A percentile compares a stretch with the other conserved stretches of the same genome.
Conservation (phyloP, 345 rosid species). For the Salix koriyanagi region DNA sequence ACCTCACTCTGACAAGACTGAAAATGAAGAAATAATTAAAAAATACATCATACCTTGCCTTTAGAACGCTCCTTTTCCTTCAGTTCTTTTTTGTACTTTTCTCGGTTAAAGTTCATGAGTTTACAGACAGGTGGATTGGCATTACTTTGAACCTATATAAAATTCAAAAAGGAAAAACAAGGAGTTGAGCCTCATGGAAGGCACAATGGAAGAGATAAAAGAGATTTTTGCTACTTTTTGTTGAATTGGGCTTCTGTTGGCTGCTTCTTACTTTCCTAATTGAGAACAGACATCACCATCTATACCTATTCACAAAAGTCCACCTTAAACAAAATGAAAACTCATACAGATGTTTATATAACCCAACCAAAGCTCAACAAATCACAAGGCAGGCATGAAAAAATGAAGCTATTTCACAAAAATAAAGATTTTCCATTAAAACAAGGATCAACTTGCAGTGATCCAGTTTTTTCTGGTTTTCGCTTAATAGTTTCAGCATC, state of each 20-base stretch:
- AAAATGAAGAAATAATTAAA: conserved; percentile 6
- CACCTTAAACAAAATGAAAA: neutral
- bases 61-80: conserved; percentile 53
- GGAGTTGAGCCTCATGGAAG: neutral
- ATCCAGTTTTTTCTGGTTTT: too few relatives aligned
- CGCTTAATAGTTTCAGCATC: neutral
- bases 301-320: neutral
- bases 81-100: conserved; percentile 28
- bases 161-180: neutral
- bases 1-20: neutral
- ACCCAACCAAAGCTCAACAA: neutral
- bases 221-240: too few relatives aligned
- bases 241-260: neutral
- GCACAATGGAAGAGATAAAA: neutral
- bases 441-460: neutral
- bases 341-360: too few relatives aligned
- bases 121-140: conserved; percentile 62
- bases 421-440: neutral
- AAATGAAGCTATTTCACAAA: too few relatives aligned
- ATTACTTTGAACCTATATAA: conserved; percentile 43
- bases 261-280: neutral
- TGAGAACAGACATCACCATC: neutral
- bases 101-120: conserved; percentile 50
- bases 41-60: conserved; percentile 37
- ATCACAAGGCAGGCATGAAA: too few relatives aligned